phyloP scores from a whole-genome alignment of 2,329 filamentous ascomycete genomes.

The Ophiocordyceps australis region DNA sequence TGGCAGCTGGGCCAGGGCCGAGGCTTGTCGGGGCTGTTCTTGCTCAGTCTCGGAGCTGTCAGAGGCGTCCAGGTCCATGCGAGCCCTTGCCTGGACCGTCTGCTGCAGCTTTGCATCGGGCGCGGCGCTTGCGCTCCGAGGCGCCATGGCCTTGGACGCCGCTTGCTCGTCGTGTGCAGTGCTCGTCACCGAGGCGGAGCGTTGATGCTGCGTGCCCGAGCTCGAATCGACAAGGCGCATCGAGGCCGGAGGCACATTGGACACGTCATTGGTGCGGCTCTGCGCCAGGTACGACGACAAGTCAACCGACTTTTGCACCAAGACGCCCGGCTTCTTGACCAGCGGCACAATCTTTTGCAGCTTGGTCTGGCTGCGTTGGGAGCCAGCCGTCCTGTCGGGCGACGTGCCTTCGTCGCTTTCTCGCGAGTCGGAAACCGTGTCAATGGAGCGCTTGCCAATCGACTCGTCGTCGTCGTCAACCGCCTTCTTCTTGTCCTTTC shows the following conservation, averaged over 20 bases:
- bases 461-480: conserved; percentile 41
- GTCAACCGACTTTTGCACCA: conserved; percentile 16
- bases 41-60: conserved; percentile 36
- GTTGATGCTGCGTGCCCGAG: conserved; percentile 14
- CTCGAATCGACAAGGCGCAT: conserved; percentile 41
- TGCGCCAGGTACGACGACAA: conserved; percentile 24
- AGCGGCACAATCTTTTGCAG: conserved; percentile 46
- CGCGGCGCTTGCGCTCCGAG: conserved; percentile 13
- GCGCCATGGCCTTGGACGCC: conserved; percentile 5
- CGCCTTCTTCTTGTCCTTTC: conserved; percentile 40
- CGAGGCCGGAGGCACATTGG: conserved; percentile 35
- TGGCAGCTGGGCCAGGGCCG: conserved; percentile 14
- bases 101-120: conserved; percentile 35
- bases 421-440: conserved; percentile 24
- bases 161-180: conserved; percentile 17
- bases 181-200: conserved; percentile 14
- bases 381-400: conserved; percentile 20
- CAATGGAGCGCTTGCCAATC: conserved; percentile 43
- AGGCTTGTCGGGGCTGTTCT: conserved; percentile 8
- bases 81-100: conserved; percentile 29
- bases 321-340: conserved; percentile 15
- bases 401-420: conserved; percentile 26
- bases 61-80: conserved; percentile 53
- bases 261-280: conserved; percentile 28
- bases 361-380: conserved; percentile 45